A percentile compares a stretch with the other conserved stretches of the same genome.
These are phyloP conservation scores for Ceratobasidium sp. DNA, from an alignment of 1,284 basidiomycete genomes.

Conservation along the genomic window DNA sequence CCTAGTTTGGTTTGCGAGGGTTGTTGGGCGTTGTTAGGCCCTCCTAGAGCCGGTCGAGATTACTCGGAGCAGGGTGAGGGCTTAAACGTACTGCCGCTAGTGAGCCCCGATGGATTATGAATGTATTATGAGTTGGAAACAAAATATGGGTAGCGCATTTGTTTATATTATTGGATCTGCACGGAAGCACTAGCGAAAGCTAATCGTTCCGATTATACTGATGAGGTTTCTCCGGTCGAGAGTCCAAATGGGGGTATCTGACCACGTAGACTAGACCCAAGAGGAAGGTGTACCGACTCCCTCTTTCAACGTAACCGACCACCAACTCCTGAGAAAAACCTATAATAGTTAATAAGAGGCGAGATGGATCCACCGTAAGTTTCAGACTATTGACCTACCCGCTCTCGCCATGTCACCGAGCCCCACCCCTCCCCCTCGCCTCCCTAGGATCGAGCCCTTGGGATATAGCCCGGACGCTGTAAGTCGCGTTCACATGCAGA, in stretches of 20 bases:
- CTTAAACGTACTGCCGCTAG: constrained; percentile 28
- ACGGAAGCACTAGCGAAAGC: constrained; percentile 28
- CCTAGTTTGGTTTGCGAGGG: constrained; percentile 38
- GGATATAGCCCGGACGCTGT: constrained; percentile 32
- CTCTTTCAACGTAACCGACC: constrained; percentile 31
- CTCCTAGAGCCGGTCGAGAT: constrained; percentile 33
- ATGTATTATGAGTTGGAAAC: constrained; percentile 8
- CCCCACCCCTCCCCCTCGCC: constrained; percentile 30
- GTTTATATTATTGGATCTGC: constrained; percentile 27
- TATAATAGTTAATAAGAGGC: constrained; percentile 24
- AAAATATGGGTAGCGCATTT: constrained; percentile 23
- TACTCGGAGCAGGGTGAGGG: constrained; percentile 18
- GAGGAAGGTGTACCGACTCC: constrained; percentile 18
- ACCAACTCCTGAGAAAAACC: constrained; percentile 22
- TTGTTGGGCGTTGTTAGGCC: constrained; percentile 37
- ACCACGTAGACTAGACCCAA: constrained; percentile 12
- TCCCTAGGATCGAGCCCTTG: constrained; percentile 31
- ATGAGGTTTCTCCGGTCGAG: constrained; percentile 31
- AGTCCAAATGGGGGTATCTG: constrained; percentile 13
- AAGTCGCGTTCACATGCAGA: neutral
- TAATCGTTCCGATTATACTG: constrained; percentile 33
- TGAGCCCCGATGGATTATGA: constrained; percentile 43
- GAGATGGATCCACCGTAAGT: constrained; percentile 39
- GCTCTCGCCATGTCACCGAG: constrained; percentile 38
- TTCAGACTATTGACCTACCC: constrained; percentile 10